Conservation (phyloP, 352 stramenopile species). For the Phytophthora fragariae region DNA sequence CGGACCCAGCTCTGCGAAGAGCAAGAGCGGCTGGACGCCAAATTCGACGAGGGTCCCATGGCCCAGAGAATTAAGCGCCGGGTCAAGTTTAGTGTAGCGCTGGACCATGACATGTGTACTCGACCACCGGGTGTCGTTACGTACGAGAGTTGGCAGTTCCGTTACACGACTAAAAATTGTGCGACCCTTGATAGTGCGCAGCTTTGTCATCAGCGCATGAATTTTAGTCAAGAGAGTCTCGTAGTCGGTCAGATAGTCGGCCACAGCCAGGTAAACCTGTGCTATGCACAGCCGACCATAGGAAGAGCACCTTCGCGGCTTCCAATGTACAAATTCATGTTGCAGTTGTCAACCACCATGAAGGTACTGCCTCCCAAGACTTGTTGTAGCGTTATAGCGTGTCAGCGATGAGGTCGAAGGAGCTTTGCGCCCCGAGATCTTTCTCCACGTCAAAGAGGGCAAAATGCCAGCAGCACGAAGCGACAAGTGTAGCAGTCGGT, state of each 20-base stretch:
- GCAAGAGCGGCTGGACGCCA: constrained; percentile 11
- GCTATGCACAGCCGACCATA: constrained; percentile 26
- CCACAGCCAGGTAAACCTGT: constrained; percentile 30
- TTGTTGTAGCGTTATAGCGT: constrained; percentile 22
- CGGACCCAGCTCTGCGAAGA: constrained; percentile 4
- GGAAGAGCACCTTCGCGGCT: constrained; percentile 14
- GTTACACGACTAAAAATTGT: constrained; percentile 4
- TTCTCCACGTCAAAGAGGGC: constrained; percentile 19
- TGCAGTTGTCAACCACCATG: constrained; percentile 35
- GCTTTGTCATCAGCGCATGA: constrained; percentile 7
- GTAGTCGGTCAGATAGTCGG: constrained; percentile 17
- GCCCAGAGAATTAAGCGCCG: constrained; percentile 6
- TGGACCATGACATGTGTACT: constrained; percentile 17
- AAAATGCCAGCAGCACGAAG: constrained; percentile 22
- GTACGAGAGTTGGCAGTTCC: constrained; percentile 1
- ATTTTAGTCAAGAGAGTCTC: constrained; percentile 22
- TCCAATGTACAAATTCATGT: constrained; percentile 37
- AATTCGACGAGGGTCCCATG: constrained; percentile 20
- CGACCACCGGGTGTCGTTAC: constrained; percentile 31
- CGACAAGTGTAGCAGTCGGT: constrained; percentile 23
- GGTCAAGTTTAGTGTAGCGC: constrained; percentile 8
- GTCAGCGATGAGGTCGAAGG: constrained; percentile 30
- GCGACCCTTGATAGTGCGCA: constrained; percentile 12
- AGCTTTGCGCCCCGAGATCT: constrained; percentile 12
- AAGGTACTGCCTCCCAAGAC: constrained; percentile 24